phyloP scores from a whole-genome alignment of 306 rosid species.

The Chamaecrista fasciculata region DNA sequence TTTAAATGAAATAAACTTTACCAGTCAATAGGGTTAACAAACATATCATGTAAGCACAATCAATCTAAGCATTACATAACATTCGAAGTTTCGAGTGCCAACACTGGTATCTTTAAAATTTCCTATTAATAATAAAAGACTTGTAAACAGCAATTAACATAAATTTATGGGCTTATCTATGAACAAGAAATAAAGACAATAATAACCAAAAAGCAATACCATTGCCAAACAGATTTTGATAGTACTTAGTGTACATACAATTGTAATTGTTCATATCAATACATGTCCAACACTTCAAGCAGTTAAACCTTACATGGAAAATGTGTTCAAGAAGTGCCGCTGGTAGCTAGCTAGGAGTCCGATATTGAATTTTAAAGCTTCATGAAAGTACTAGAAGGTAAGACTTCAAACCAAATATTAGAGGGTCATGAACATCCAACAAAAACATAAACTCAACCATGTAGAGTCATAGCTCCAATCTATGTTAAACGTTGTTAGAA shows the following conservation, averaged over 20 bases:
- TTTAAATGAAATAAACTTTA: neutral
- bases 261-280: neutral
- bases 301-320: neutral
- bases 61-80: neutral
- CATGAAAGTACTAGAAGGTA: neutral
- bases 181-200: neutral
- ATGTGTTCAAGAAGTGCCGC: neutral
- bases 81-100: neutral
- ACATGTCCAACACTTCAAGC: neutral
- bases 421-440: neutral
- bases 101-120: neutral
- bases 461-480: neutral
- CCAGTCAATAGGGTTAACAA: neutral
- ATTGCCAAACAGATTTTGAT: neutral
- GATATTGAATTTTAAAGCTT: neutral
- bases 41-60: neutral
- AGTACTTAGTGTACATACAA: too few species aligned
- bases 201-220: neutral
- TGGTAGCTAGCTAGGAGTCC: too few species aligned
- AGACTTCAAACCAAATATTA: neutral
- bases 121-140: neutral
- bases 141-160: neutral
- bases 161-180: neutral
- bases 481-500: neutral
- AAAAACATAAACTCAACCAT: neutral